A percentile compares a stretch with the other conserved stretches of the same genome.
Evolutionary conservation across 805 yeast genomes (phyloP).

Genomic region (Yarrowia osloensis): DNA sequence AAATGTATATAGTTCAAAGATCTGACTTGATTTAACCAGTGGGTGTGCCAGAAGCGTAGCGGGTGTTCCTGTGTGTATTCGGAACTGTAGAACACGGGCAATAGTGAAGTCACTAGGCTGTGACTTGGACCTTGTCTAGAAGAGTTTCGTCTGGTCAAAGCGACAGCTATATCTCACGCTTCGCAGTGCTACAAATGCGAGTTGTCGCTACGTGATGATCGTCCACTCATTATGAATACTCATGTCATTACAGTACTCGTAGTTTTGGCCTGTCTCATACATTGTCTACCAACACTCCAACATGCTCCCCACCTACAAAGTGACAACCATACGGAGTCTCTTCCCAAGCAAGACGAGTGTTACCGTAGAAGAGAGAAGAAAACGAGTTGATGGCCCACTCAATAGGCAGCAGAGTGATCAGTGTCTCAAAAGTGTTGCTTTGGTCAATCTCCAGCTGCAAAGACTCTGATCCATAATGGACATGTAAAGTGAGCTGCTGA

Average conservation of each 20-base stretch:
- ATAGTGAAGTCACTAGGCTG: no score
- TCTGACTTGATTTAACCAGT: constrained; percentile 8
- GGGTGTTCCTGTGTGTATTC: neutral
- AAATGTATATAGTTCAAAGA: constrained; percentile 36
- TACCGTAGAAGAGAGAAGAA: neutral
- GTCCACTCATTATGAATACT: no score
- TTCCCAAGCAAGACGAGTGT: neutral
- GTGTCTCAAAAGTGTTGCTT: neutral
- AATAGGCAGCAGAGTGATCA: neutral
- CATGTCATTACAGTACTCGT: no score
- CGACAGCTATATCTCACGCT: no score
- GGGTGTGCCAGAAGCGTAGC: neutral
- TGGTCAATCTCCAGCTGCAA: neutral
- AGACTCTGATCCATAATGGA: neutral
- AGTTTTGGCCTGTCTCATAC: no score
- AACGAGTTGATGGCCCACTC: neutral
- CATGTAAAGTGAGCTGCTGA: neutral
- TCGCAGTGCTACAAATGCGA: no score
- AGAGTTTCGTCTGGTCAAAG: no score
- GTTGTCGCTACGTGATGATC: no score
- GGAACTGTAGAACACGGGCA: no score
- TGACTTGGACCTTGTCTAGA: no score
- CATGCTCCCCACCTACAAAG: neutral
- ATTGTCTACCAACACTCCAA: neutral
- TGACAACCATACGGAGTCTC: neutral